Base-by-base conservation (phyloP, 352 stramenopile genomes). In the Phytophthora vignae region DNA sequence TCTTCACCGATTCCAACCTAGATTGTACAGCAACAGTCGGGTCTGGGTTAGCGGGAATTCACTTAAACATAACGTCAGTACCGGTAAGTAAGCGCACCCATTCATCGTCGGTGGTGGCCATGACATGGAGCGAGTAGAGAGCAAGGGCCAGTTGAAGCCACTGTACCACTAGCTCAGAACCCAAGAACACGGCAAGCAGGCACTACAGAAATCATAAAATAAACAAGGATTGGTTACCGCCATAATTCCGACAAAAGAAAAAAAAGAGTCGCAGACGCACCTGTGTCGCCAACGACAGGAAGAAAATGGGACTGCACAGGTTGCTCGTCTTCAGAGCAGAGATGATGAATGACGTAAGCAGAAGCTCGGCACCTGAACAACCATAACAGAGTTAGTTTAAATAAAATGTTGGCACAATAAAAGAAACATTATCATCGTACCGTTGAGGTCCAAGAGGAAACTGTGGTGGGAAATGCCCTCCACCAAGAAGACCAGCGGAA, bases 391-490 rank as follows among this genome's bases (percentile, higher is more conserved):
- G 44, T 58, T 11, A 67, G 22, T 52, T 3, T 3, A 14, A 33
- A 38, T 63, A 21, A 36, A 12, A 29, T 22, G 1, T 53, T 25
- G 44, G 6, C 14, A 40, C 17, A 61, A 29, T 29, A 29, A 49
- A 64, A 42, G 10, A 4, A 25, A 58, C 11, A 29, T 46, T 48
- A 36, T 5, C 42, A 67, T 14, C 64, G 31, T 83, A 95, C 88
- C 90, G 61, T 96, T 97, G 19, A 97, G 69, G 59, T 96, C 90
- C n/a, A 97, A 76, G 42, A 97, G 75, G 61, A 97, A 97, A 68
- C 90, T 96, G 76, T 96, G 89, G 57, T 96, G 85, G 2, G 88
- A 95, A 64, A 97, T 93, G 10, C 90, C 90, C 66, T 97, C 90
- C 17, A 97, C 70, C 38, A 97, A 60, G 46, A 97, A 97, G 8